Conservation (phyloP, 1,284 basidiomycete genomes). For the Leccinum pachyderme region DNA sequence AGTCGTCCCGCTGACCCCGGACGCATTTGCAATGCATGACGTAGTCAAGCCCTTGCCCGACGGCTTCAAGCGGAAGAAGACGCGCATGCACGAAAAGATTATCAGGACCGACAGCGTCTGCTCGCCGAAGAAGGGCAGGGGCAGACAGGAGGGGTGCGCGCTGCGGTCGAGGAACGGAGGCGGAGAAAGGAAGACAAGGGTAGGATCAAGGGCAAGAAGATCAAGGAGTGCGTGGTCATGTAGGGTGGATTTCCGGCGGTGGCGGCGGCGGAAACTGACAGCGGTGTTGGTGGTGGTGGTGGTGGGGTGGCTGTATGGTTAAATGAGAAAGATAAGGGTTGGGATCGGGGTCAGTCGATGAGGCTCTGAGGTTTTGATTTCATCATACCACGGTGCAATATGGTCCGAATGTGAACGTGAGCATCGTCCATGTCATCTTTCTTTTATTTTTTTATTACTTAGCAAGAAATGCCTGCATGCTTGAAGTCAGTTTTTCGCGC, state of each 20-base stretch:
- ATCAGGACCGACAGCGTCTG: constrained; percentile 33
- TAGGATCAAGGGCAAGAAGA: constrained; percentile 38
- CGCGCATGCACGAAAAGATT: constrained; percentile 41
- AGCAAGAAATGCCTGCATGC: too few relatives aligned
- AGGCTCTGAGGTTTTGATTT: neutral
- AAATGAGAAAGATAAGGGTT: too few relatives aligned
- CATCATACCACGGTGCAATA: neutral
- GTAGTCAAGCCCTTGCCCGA: constrained; percentile 56
- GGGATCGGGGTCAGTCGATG: neutral
- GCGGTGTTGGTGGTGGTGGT: neutral
- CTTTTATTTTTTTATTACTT: neutral
- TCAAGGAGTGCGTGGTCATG: constrained; percentile 66
- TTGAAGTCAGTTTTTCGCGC: too few relatives aligned
- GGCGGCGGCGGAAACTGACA: neutral
- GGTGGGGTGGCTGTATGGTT: too few relatives aligned
- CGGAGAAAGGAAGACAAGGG: constrained; percentile 24
- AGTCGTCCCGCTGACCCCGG: neutral
- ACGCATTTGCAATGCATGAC: neutral
- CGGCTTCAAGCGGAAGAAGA: constrained; percentile 78
- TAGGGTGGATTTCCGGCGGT: constrained; percentile 3
- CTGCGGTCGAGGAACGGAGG: neutral
- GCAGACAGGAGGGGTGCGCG: neutral
- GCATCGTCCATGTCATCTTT: neutral
- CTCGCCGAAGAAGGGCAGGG: neutral
- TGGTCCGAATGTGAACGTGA: neutral